Evolutionary conservation across 768 basidiomycete species (phyloP).

Genomic region (Amanita rubescens): DNA sequence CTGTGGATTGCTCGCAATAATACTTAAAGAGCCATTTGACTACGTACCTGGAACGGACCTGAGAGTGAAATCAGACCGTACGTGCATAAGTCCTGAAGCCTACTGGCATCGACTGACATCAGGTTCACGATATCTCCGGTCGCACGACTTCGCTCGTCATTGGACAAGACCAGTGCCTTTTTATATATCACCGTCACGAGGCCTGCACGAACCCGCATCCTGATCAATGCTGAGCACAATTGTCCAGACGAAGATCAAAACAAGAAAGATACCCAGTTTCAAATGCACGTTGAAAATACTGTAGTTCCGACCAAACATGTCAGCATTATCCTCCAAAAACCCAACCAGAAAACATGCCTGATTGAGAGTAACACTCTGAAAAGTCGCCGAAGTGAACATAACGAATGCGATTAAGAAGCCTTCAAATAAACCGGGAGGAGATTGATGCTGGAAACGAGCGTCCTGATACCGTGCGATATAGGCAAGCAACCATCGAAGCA

Average conservation of each 20-base stretch:
- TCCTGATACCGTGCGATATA: constrained; percentile 78
- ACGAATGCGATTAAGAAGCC: constrained; percentile 70
- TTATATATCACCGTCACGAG: constrained; percentile 80
- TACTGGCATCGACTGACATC: constrained; percentile 81
- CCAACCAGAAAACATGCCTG: constrained; percentile 40
- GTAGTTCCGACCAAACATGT: neutral
- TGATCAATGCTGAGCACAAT: constrained; percentile 10
- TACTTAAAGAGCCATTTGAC: constrained; percentile 12
- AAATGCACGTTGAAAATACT: constrained; percentile 84
- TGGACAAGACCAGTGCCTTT: constrained; percentile 81
- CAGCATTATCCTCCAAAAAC: neutral
- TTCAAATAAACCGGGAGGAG: constrained; percentile 34
- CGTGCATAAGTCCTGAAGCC: constrained; percentile 74
- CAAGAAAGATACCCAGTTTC: constrained; percentile 47
- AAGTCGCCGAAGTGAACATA: constrained; percentile 79
- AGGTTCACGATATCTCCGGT: constrained; percentile 93
- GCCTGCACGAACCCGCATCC: constrained; percentile 92
- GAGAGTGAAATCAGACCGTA: constrained; percentile 82
- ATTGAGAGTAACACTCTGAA: constrained; percentile 74
- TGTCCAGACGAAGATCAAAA: neutral
- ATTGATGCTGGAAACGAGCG: constrained; percentile 25
- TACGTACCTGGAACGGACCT: constrained; percentile 69
- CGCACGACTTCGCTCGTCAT: constrained; percentile 72
- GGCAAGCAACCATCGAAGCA: constrained; percentile 68
- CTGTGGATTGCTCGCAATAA: constrained; percentile 24